Evolutionary conservation across 164 flowering plant genomes (phyloP).

Genomic region (Liriodendron chinense): DNA sequence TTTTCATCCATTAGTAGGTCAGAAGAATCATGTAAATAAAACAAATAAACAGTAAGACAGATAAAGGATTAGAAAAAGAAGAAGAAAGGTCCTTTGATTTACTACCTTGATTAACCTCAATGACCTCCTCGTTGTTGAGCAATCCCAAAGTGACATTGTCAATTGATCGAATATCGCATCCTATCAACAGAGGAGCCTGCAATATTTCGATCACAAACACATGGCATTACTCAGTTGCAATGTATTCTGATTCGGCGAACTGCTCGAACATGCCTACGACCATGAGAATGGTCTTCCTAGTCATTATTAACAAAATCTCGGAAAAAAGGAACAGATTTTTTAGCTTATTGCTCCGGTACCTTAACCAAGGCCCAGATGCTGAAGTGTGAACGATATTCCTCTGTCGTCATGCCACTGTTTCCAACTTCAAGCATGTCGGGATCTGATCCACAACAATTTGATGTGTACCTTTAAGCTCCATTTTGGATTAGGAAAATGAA

Average conservation of each 20-base stretch:
- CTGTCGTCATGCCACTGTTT: slow-evolving; percentile 76
- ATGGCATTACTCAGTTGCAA: background rate
- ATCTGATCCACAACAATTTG: slow-evolving; percentile 34
- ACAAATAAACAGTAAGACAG: too few species aligned
- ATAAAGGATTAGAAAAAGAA: too few species aligned
- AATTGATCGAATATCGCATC: slow-evolving; percentile 65
- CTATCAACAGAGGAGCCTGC: slow-evolving; percentile 78
- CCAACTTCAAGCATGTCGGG: slow-evolving; percentile 96
- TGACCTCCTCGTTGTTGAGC: slow-evolving; percentile 68
- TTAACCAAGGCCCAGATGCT: slow-evolving; percentile 86
- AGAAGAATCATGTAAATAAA: background rate
- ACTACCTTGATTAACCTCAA: slow-evolving; percentile 75
- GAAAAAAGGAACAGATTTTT: too few species aligned
- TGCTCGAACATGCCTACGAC: background rate
- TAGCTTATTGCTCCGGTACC: slow-evolving; percentile 26
- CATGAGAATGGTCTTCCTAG: background rate
- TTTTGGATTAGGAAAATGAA: too few species aligned
- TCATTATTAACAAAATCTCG: too few species aligned
- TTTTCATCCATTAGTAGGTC: background rate
- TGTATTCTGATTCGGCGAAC: background rate
- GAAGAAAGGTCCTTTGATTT: background rate
- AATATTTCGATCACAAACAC: background rate
- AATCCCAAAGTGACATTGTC: slow-evolving; percentile 33
- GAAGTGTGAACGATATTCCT: slow-evolving; percentile 79
- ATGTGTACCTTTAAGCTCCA: background rate